Conservation (phyloP, 1,139 yeast species). For the Ogataea hybrid region DNA sequence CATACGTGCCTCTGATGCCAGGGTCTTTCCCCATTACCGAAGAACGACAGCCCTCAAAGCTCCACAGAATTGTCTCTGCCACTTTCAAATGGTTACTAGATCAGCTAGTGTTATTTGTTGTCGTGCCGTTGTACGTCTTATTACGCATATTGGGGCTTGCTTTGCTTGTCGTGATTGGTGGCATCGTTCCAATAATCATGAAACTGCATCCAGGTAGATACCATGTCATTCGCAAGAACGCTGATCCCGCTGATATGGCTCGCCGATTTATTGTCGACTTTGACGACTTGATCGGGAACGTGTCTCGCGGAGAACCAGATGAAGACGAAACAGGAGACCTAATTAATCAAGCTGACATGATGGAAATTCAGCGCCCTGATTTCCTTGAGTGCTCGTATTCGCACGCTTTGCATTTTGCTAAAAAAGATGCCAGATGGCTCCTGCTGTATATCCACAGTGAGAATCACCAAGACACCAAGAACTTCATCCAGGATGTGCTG, state of each 20-base stretch:
- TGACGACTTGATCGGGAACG: conserved; percentile 31
- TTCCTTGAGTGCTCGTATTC: conserved; percentile 76
- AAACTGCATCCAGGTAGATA: conserved; percentile 22
- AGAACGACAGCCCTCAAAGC: conserved; percentile 22
- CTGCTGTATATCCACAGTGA: conserved; percentile 74
- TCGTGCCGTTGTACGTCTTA: conserved; percentile 26
- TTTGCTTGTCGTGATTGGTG: conserved; percentile 20
- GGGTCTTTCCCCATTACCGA: conserved; percentile 22
- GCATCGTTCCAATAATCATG: conserved; percentile 23
- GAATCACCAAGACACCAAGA: conserved; percentile 60
- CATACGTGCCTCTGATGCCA: conserved; percentile 17
- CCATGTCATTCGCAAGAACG: conserved; percentile 18
- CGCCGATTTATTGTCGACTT: conserved; percentile 30
- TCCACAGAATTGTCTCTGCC: conserved; percentile 20
- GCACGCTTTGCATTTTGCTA: conserved; percentile 68
- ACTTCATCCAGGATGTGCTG: conserved; percentile 56
- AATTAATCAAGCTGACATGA: conserved; percentile 11
- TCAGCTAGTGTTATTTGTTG: conserved; percentile 14
- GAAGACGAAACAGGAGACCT: conserved; percentile 6
- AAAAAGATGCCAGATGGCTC: conserved; percentile 65
- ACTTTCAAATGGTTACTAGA: conserved; percentile 12
- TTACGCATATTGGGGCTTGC: conserved; percentile 21
- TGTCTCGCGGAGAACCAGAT: conserved; percentile 5
- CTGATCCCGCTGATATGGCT: conserved; percentile 33
- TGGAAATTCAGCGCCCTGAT: conserved; percentile 31